Evolutionary conservation across 2,329 filamentous ascomycete genomes (phyloP), one percentile per base, ranked within the genome.

Genomic region (Cytospora piceae): DNA sequence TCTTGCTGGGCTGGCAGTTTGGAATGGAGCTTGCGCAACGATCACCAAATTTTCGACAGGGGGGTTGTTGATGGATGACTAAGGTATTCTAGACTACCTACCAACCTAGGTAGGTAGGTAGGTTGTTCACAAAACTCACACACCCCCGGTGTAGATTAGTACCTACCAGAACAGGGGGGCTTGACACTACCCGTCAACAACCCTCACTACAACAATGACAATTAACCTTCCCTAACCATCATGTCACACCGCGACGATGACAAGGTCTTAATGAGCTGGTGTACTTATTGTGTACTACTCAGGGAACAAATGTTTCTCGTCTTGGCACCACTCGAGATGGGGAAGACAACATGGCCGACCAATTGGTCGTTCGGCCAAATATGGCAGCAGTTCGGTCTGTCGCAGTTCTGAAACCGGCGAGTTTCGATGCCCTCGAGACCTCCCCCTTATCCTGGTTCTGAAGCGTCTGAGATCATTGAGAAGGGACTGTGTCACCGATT

Each of bases 361-460:
- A 71, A 70, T 70, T 57, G 49, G 39, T 32, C 63, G 69, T 71
- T 73, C 73, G 71, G 55, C 60, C 70, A 71, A 71, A 15, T 49
- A 37, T 56, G 51, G 58, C 70, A 75, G 75, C 73, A 73, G 73
- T 74, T 74, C 72, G 77, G 71, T 79, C 75, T 80, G 78, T 70
- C 71, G 74, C 81, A 82, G 70, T 64, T 72, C 76, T 83, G 81
- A 83, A 83, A 83, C 81, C 59, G 70, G 68, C 65, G 61, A 72
- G 73, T 74, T 76, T 74, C 63, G 66, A 66, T 68, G 54, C 61
- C 60, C 59, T 34, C 57, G 54, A 39, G 46, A 59, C 49, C 17
- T 54, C 29, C 60, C 63, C 63, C 63, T 39, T 37, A 17, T 29
- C 31, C 34, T 51, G 51, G 34, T 15, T 51, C 51, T 49, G 63